A percentile compares a stretch with the other conserved stretches of the same genome.
Conservation (phyloP, 768 basidiomycete species). For the Lanmaoa rubissima region DNA sequence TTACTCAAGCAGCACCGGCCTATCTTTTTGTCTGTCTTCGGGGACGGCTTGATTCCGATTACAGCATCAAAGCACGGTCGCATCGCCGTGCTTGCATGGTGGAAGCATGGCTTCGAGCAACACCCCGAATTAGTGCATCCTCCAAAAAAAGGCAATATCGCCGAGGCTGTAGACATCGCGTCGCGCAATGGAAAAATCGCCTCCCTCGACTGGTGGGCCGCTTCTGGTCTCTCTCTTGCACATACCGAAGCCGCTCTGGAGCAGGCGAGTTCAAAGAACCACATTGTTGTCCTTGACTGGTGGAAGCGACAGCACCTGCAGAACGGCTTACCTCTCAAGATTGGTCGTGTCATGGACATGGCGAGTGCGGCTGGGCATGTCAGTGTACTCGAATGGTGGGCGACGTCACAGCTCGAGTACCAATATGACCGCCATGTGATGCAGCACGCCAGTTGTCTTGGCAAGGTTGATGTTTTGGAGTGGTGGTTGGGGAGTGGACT, state of each 20-base stretch:
- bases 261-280: constrained; percentile 74
- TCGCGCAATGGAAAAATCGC: constrained; percentile 72
- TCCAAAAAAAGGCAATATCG: constrained; percentile 52
- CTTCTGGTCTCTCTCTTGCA: constrained; percentile 61
- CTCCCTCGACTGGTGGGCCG: constrained; percentile 81
- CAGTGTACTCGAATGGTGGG: constrained; percentile 83
- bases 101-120: constrained; percentile 63
- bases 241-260: constrained; percentile 82
- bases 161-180: constrained; percentile 76
- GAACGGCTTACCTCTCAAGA: constrained; percentile 61
- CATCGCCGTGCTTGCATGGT: constrained; percentile 74
- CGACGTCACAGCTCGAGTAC: constrained; percentile 68
- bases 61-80: constrained; percentile 78
- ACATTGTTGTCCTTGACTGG: constrained; percentile 78
- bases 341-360: constrained; percentile 84
- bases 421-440: constrained; percentile 78
- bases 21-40: constrained; percentile 64
- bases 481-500: constrained; percentile 84
- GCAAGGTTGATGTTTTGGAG: constrained; percentile 73
- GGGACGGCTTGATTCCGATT: constrained; percentile 68
- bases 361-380: constrained; percentile 78
- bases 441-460: constrained; percentile 76
- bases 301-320: constrained; percentile 63
- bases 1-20: constrained; percentile 63
- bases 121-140: constrained; percentile 58